Conservation (phyloP, 495 filamentous ascomycete genomes). For the Platismatia glauca region DNA sequence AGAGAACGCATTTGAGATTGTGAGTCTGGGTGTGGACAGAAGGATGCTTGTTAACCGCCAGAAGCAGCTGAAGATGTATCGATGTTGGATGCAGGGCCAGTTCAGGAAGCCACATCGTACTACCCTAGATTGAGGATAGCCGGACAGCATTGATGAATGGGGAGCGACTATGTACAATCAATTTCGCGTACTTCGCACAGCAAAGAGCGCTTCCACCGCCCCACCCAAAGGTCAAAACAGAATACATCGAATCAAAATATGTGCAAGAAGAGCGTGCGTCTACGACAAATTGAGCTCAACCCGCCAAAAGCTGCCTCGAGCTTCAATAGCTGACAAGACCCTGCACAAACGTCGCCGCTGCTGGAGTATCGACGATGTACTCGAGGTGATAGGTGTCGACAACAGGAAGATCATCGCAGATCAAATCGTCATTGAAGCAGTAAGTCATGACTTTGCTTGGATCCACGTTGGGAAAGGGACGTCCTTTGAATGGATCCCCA, state of each 20-base stretch:
- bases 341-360: constrained; percentile 39
- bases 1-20: constrained; percentile 49
- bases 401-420: constrained; percentile 47
- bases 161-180: constrained; percentile 3
- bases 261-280: not conserved
- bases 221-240: not conserved
- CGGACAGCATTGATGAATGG: not conserved
- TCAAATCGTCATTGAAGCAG: constrained; percentile 45
- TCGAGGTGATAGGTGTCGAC: constrained; percentile 40
- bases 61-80: constrained; percentile 91
- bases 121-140: not conserved
- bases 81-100: constrained; percentile 88
- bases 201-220: not conserved
- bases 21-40: constrained; percentile 71
- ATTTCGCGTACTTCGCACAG: not conserved
- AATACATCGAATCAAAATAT: not conserved
- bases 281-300: not conserved
- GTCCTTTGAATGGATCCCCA: constrained; percentile 46
- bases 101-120: constrained; percentile 58
- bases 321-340: constrained; percentile 9
- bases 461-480: constrained; percentile 37
- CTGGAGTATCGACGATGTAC: constrained; percentile 39
- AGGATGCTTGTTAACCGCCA: constrained; percentile 87
- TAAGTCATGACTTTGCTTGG: constrained; percentile 40
- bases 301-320: not conserved